Percentiles rank a stretch among this genome's conserved stretches.
phyloP scores from a whole-genome alignment of 371 early-diverging fungal genomes.

The Mucor circinelloides region DNA sequence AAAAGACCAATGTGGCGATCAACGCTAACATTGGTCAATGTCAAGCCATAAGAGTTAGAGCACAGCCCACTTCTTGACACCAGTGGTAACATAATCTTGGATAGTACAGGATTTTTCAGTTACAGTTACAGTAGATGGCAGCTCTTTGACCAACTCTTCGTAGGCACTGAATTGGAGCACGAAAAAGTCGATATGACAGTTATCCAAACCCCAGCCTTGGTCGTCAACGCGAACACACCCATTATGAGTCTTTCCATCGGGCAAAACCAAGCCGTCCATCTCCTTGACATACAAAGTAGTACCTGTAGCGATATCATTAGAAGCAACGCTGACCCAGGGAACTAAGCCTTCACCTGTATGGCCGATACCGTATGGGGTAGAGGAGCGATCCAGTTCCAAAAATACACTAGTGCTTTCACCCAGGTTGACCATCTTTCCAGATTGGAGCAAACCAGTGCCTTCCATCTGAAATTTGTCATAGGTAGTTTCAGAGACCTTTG shows the following conservation, averaged over 20 bases:
- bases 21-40: neutral
- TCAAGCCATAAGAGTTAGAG: neutral
- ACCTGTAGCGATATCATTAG: constrained; percentile 44
- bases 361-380: constrained; percentile 23
- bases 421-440: constrained; percentile 29
- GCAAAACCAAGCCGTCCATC: constrained; percentile 43
- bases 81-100: constrained; percentile 14
- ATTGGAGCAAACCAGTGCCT: constrained; percentile 24
- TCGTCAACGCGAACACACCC: constrained; percentile 55
- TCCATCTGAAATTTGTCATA: constrained; percentile 39
- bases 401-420: constrained; percentile 8
- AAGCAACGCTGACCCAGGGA: constrained; percentile 46
- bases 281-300: constrained; percentile 49
- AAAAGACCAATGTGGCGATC: neutral
- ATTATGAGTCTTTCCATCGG: constrained; percentile 45
- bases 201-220: constrained; percentile 46
- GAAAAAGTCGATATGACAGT: constrained; percentile 51
- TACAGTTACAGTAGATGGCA: constrained; percentile 17
- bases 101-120: constrained; percentile 9
- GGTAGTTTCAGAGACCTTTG: constrained; percentile 23
- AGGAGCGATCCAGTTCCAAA: constrained; percentile 7
- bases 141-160: neutral
- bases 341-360: constrained; percentile 26
- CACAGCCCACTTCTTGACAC: constrained; percentile 24
- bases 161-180: constrained; percentile 24